Base-by-base conservation (phyloP, 192 early-diverging fungal genomes). In the Lobosporangium transversale region DNA sequence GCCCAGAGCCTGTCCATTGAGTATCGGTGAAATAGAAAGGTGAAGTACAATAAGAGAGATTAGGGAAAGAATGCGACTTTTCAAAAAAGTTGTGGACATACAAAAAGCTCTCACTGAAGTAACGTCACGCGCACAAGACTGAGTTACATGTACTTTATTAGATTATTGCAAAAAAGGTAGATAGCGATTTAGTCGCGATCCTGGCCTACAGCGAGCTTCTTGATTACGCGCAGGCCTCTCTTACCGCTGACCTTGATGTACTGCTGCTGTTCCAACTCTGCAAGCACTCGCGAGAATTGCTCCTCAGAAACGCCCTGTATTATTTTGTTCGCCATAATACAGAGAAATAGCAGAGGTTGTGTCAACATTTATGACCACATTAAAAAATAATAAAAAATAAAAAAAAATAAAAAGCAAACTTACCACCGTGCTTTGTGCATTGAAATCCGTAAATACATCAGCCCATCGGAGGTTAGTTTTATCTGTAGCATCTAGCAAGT, bases 341-440 rank as follows among this genome's bases (percentile, higher is more conserved):
- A n/a, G n/a, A n/a, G n/a, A n/a, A n/a, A n/a, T n/a, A n/a, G n/a
- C n/a, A n/a, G n/a, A n/a, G n/a, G n/a, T n/a, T n/a, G n/a, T n/a
- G n/a, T n/a, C n/a, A n/a, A n/a, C 37, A 40, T 7, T 14, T 32
- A 26, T 35, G 18, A 32, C n/a, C 15, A 40, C 4, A 6, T 26
- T 21, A 31, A 36, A 23, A 24, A 20, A 12, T 2, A 20, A 12
- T 2, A 15, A 64, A 26, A 23, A 44, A 20, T 37, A 53, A 44
- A 26, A 20, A 30, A 53, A 63, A 9, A 58, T 11, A 33, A 3
- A 33, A 7, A 40, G 37, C 37, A 40, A 53, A 83, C 78, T 81
- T 79, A 84, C 83, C 66, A 80, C 63, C 53, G 74, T 49, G 65
- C 83, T 66, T 65, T 82, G 61, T 44, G 58, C 68, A 81, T 83